Percentiles rank a stretch among this genome's conserved stretches.
Evolutionary conservation across 176 grass and related monocot species (phyloP).

Genomic region (Carex parvula): DNA sequence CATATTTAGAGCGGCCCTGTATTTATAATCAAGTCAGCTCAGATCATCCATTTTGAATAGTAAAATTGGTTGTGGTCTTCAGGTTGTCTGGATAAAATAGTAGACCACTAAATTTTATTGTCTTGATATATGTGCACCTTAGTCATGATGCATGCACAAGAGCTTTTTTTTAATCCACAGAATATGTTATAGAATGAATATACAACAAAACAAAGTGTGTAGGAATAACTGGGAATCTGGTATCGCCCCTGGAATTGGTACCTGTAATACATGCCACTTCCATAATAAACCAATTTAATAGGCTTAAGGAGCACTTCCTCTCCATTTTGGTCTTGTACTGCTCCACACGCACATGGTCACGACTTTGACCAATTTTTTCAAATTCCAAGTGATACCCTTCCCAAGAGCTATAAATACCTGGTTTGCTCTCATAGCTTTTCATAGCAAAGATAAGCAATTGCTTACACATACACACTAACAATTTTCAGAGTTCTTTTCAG

Average conservation of each 20-base stretch:
- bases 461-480: not conserved
- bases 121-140: not conserved
- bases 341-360: not conserved
- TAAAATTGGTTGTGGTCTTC: not conserved
- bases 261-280: not conserved
- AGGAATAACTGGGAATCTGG: not conserved
- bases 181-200: not conserved
- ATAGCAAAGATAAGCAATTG: not conserved
- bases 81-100: not conserved
- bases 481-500: not conserved
- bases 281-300: not conserved
- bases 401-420: not conserved
- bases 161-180: too few species aligned
- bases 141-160: not conserved
- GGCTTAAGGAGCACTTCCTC: not conserved
- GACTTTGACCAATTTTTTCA: not conserved
- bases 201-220: not conserved
- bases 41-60: not conserved
- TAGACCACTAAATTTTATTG: not conserved
- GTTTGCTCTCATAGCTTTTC: not conserved
- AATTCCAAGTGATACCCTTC: not conserved
- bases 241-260: not conserved
- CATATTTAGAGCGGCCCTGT: not conserved
- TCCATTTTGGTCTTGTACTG: not conserved
- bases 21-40: not conserved